Percentiles rank a stretch among this genome's conserved stretches.
phyloP scores from a whole-genome alignment of 75 land plant species.

The Cupressus sempervirens region DNA sequence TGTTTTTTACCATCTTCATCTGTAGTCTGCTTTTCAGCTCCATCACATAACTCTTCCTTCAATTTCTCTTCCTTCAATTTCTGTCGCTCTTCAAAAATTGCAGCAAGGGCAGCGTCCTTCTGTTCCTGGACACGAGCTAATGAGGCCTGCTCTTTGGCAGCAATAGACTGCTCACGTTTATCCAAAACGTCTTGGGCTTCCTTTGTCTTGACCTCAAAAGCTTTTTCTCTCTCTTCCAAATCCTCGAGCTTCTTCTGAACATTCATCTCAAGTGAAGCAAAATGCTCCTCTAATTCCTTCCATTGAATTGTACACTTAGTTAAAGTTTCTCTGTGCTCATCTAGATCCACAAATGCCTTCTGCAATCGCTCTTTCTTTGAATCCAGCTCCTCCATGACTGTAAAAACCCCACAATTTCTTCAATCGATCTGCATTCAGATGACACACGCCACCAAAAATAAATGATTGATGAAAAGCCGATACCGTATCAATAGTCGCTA shows the following conservation, averaged over 20 bases:
- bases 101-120: slow-evolving; percentile 73
- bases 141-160: slow-evolving; percentile 67
- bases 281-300: slow-evolving; percentile 88
- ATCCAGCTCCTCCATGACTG: slow-evolving; percentile 1
- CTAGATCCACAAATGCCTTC: slow-evolving; percentile 75
- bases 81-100: slow-evolving; percentile 39
- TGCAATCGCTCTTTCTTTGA: slow-evolving; percentile 67
- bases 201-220: slow-evolving; percentile 44
- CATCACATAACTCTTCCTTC: slow-evolving; percentile 17
- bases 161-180: slow-evolving; percentile 58
- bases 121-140: slow-evolving; percentile 71
- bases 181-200: slow-evolving; percentile 50
- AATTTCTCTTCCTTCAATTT: slow-evolving; percentile 46
- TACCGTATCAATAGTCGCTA: not conserved
- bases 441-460: not conserved
- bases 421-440: not conserved
- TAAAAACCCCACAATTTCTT: not conserved
- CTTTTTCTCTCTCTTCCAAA: slow-evolving; percentile 67
- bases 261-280: slow-evolving; percentile 65
- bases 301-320: slow-evolving; percentile 56
- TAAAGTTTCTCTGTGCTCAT: slow-evolving; percentile 53
- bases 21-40: not conserved
- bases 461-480: not conserved
- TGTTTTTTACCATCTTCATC: slow-evolving; percentile 5
- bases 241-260: slow-evolving; percentile 66